Percentiles rank a stretch among this genome's conserved stretches.
These are phyloP conservation scores for Beauveria varroae DNA, from an alignment of 2,329 filamentous ascomycete species.

Conservation along the genomic window DNA sequence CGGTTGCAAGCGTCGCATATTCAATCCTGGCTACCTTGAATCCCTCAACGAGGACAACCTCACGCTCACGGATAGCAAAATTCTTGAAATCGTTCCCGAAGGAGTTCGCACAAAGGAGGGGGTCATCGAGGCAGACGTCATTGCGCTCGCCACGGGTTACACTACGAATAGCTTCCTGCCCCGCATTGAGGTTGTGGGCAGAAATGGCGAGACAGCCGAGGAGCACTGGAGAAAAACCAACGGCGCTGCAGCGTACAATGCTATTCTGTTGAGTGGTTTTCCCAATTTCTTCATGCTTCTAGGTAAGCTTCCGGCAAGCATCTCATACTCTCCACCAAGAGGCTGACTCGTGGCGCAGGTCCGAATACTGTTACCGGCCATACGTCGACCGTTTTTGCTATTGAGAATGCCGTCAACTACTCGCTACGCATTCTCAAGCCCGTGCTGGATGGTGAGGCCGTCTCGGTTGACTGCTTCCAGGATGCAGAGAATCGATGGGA, in stretches of 20 bases:
- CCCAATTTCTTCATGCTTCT: slow-evolving; percentile 60
- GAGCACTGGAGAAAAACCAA: slow-evolving; percentile 51
- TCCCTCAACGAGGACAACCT: slow-evolving; percentile 43
- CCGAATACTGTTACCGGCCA: slow-evolving; percentile 59
- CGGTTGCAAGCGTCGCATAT: slow-evolving; percentile 58
- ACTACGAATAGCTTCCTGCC: slow-evolving; percentile 46
- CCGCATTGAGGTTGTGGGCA: slow-evolving; percentile 45
- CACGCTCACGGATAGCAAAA: slow-evolving; percentile 37
- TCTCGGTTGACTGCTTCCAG: slow-evolving; percentile 24
- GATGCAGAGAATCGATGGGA: slow-evolving; percentile 29
- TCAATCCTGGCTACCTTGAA: slow-evolving; percentile 48
- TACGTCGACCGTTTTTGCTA: slow-evolving; percentile 49
- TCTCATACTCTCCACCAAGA: neutral
- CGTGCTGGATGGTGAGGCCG: slow-evolving; percentile 26
- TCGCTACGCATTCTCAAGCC: slow-evolving; percentile 51
- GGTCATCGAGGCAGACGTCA: slow-evolving; percentile 47
- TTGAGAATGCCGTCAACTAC: slow-evolving; percentile 55
- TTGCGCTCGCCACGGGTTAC: slow-evolving; percentile 56
- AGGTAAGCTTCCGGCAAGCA: slow-evolving; percentile 23
- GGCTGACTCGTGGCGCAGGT: slow-evolving; percentile 21
- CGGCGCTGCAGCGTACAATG: slow-evolving; percentile 56
- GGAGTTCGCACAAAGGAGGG: slow-evolving; percentile 30
- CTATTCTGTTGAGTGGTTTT: slow-evolving; percentile 49
- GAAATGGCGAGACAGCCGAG: slow-evolving; percentile 39
- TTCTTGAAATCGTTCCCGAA: slow-evolving; percentile 38